Evolutionary conservation across 371 early-diverging fungal genomes (phyloP), one percentile per base, ranked within the genome.

Genomic region (Mortierella sp.): DNA sequence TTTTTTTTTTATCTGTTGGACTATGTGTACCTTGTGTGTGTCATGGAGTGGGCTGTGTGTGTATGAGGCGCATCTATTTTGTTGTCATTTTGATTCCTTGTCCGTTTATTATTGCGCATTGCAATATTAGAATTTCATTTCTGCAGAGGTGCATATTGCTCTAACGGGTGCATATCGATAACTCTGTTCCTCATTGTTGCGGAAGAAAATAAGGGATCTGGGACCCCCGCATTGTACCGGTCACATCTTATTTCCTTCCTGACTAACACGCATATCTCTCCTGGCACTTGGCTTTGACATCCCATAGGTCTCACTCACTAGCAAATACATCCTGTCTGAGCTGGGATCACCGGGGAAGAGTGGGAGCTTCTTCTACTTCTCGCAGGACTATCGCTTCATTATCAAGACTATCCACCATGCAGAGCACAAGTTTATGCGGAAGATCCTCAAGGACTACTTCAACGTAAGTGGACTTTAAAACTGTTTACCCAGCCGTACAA

Each of bases 331-430:
- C 46, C 84, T 99, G 0, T 95, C 95, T 24, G 98, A 99, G 78
- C 85, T 98, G n/a, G 94, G 92, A 14, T 94, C 94, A 26, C 92
- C 97, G 6, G 99, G 99, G 23, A 97, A 97, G 80, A 93, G 93
- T 63, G 96, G 97, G 8, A 92, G 92, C 60, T 98, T 97, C 82
- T 97, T 99, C 75, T 99, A 97, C 86, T 96, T 92, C 82, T 97
- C 96, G 19, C 90, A 94, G 61, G 99, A 98, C 83, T 97, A 94
- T 79, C 90, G 97, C 12, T 98, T 95, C 80, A 97, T 98, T 69
- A 98, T 98, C 87, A 98, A 98, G 70, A 98, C 99, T 5, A 93
- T 98, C 43, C 95, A 94, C 79, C 93, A 93, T 64, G 83, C 93
- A 4, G 98, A 98, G 78, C 97, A 98, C 79, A 92, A 92, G 75